Evolutionary conservation across 2,329 filamentous ascomycete genomes (phyloP), one percentile per base, ranked within the genome.

Genomic region (Blumeriella jaapii): DNA sequence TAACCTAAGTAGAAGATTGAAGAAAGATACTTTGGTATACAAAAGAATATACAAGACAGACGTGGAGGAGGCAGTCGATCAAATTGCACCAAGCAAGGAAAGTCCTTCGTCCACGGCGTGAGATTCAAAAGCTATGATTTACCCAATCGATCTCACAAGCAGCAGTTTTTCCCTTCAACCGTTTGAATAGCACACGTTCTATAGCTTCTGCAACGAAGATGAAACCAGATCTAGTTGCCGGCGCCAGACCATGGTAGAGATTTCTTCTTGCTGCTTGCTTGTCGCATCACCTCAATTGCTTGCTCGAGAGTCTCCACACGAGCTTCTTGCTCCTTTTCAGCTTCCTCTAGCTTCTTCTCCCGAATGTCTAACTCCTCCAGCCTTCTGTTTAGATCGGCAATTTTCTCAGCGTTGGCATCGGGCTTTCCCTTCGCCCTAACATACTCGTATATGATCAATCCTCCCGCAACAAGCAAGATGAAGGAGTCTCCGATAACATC

Each of bases 401-500:
- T 59, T 43, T 70, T 69, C 41, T 64, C 65, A 27, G 62, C 58
- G 48, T 71, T 74, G 35, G 59, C 45, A 47, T 79, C 74, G 6
- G 74, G 73, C 54, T 78, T 79, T 46, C 64, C 60, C n/a, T 65
- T 63, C 6, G 68, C 60, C 46, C 65, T 68, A 54, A 71, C 69
- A 44, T 71, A 76, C 56, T 79, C 74, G 54, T 72, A 79, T 22
- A 77, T 56, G 37, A 79, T 66, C 31, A 79, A 53, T 13, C 56
- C 64, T 10, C 62, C 60, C 5, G 72, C 74, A 16, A 79, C 72
- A 5, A 64, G 51, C 13, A 79, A 62, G 40, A 79, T 78, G 50
- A 79, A 79, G 11, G 61, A 59, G 45, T 79, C 74, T 25, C 74
- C 74, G 31, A 74, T 59, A 11, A 79, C 74, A 49, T 79, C 74